Conservation (phyloP, 495 filamentous ascomycete genomes). For the Hyaloscypha hepaticicola region DNA sequence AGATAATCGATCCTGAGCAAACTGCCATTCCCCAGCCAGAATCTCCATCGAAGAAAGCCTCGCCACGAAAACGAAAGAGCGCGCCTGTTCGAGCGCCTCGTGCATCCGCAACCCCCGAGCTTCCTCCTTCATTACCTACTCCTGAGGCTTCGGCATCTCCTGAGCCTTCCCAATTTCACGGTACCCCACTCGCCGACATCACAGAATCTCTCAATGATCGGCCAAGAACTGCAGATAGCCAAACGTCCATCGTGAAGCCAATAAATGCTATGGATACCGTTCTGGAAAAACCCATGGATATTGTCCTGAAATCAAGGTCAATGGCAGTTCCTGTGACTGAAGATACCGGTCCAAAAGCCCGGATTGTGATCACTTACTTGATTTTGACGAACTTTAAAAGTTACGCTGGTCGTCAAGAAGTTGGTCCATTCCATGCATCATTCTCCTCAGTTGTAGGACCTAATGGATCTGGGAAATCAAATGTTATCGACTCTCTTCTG, state of each 20-base stretch:
- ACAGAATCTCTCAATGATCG: conserved; percentile 68
- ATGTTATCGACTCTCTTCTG: conserved; percentile 95
- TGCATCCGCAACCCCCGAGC: conserved; percentile 48
- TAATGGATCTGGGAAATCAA: conserved; percentile 97
- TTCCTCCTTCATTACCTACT: conserved; percentile 47
- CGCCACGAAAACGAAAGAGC: conserved; percentile 69
- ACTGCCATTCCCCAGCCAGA: conserved; percentile 53
- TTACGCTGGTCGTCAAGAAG: conserved; percentile 91
- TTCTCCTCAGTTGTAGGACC: conserved; percentile 99
- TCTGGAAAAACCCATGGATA: conserved; percentile 89
- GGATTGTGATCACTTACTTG: conserved; percentile 88
- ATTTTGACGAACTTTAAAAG: conserved; percentile 96
- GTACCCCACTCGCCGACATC: conserved; percentile 74
- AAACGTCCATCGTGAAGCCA: conserved; percentile 53
- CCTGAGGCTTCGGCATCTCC: conserved; percentile 44
- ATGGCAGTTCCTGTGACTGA: conserved; percentile 62
- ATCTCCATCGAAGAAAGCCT: conserved; percentile 62
- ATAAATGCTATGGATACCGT: conserved; percentile 72
- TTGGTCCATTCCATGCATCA: conserved; percentile 93
- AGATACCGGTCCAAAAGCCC: conserved; percentile 72
- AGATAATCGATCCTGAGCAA: conserved; percentile 58
- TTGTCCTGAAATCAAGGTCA: conserved; percentile 82
- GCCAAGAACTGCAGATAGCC: conserved; percentile 34
- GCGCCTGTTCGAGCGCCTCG: conserved; percentile 50
- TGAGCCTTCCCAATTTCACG: conserved; percentile 45